A percentile compares a stretch with the other conserved stretches of the same genome.
phyloP scores from a whole-genome alignment of 768 basidiomycete genomes.

The Lactarius tabidus region DNA sequence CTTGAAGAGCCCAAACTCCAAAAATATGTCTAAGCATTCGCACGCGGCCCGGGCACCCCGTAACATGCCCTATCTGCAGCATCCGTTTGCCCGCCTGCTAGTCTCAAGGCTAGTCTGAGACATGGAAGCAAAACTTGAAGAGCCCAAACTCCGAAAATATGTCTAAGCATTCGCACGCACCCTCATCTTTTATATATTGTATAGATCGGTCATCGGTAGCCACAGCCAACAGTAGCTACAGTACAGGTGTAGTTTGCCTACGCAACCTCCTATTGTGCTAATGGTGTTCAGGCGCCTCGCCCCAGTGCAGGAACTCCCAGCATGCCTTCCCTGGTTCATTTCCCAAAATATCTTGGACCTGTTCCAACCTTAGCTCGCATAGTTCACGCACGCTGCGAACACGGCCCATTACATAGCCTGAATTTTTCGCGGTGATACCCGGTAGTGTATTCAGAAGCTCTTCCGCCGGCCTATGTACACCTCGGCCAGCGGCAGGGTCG shows the following conservation, averaged over 20 bases:
- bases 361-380: conserved; percentile 54
- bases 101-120: too few species aligned
- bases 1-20: too few species aligned
- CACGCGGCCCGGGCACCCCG: too few species aligned
- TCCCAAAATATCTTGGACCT: conserved; percentile 73
- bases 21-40: too few species aligned
- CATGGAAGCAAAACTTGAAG: too few species aligned
- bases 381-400: conserved; percentile 75
- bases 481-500: conserved; percentile 60
- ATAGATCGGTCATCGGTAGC: too few species aligned
- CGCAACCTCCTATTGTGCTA: not conserved
- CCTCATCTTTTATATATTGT: too few species aligned
- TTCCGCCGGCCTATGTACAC: conserved; percentile 70
- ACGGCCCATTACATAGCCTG: conserved; percentile 77
- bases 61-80: too few species aligned
- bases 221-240: not conserved
- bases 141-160: too few species aligned
- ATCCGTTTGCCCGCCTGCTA: too few species aligned
- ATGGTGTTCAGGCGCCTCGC: conserved; percentile 36
- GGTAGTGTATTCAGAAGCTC: conserved; percentile 82
- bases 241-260: not conserved
- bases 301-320: conserved; percentile 78
- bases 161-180: too few species aligned
- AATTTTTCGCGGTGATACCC: conserved; percentile 80
- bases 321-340: conserved; percentile 76